These are phyloP conservation scores for Suhomyces anneliseae DNA, from an alignment of 1,139 yeast genomes.

Conservation along the genomic window DNA sequence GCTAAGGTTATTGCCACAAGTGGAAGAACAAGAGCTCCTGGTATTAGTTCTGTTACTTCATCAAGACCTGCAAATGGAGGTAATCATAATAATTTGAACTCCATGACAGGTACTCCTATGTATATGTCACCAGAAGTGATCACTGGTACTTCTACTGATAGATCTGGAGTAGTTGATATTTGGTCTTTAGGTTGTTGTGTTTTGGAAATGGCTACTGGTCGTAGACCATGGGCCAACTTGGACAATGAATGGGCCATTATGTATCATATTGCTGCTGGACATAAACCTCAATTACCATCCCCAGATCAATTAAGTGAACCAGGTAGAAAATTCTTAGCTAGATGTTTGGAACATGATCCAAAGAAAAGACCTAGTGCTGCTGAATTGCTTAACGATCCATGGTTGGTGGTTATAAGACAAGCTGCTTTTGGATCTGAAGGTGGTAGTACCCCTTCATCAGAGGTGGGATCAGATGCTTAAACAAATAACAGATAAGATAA, in stretches of 20 bases:
- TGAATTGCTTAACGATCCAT: constrained; percentile 84
- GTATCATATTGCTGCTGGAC: constrained; percentile 98
- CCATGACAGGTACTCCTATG: constrained; percentile 97
- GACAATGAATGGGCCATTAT: constrained; percentile 98
- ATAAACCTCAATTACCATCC: constrained; percentile 81
- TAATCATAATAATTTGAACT: constrained; percentile 33
- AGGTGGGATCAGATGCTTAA: constrained; percentile 20
- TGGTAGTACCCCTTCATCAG: constrained; percentile 43
- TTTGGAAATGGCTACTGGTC: constrained; percentile 79
- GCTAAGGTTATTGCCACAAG: constrained; percentile 88
- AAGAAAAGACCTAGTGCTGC: constrained; percentile 74
- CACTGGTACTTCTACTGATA: constrained; percentile 68
- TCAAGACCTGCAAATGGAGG: constrained; percentile 14
- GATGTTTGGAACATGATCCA: constrained; percentile 85
- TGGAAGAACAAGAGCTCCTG: constrained; percentile 45
- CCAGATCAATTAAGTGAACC: constrained; percentile 72
- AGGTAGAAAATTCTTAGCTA: constrained; percentile 69
- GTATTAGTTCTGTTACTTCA: constrained; percentile 11
- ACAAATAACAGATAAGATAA: background rate
- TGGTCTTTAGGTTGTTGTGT: constrained; percentile 87
- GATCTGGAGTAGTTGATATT: constrained; percentile 75
- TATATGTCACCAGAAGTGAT: constrained; percentile 98
- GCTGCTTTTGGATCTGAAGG: constrained; percentile 60
- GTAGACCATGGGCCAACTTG: constrained; percentile 85
- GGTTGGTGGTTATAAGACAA: constrained; percentile 76